Evolutionary conservation across 306 rosid species (phyloP), one percentile per base, ranked within the genome.

Genomic region (Gastrolobium villosum): DNA sequence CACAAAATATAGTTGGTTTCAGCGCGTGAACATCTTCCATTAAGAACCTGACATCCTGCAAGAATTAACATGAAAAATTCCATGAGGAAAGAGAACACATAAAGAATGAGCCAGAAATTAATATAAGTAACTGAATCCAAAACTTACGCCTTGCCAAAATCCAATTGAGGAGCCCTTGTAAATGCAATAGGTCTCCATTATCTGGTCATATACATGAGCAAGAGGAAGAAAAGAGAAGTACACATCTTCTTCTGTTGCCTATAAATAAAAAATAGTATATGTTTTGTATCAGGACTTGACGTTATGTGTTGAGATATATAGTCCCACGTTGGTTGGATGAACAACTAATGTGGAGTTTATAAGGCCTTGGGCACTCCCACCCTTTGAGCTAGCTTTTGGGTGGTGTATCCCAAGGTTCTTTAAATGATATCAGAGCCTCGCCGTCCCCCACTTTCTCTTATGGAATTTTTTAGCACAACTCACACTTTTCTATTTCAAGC

Each of bases 191-290:
- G 88, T 87, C 74, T 90, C 98, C 65, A 94, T 87, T 75, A 89
- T 90, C 88, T 94, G 97, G 82, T 94, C 98, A 65, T 90, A 92
- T n/a, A 92, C 86, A 72, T 94, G 97, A 53, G 98, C 94, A 81
- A 94, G 87, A 59, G 96, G 97, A 79, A 94, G 98, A 81, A 88
- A 94, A 56, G 98, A 94, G 61, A 94, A 94, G 85, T 87, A 94
- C 28, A 92, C 91, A 68, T 94, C 99, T 13, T 90, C 97, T 76
- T 84, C 89, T 13, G 90, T 50, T 56, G 65, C 89, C 98, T 94
- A 78, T 35, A 60, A 83, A 78, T 66, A 37, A 76, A 64, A 70
- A 34, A 64, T 36, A 60, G 50, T 61, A 55, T 11, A 50, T 56
- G 11, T 65, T 35, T 66, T 8, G 5, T 30, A 48, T 72, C 60